Evolutionary conservation across 2,329 filamentous ascomycete genomes (phyloP), one percentile per base, ranked within the genome.

Genomic region (Pyrenophora seminiperda): DNA sequence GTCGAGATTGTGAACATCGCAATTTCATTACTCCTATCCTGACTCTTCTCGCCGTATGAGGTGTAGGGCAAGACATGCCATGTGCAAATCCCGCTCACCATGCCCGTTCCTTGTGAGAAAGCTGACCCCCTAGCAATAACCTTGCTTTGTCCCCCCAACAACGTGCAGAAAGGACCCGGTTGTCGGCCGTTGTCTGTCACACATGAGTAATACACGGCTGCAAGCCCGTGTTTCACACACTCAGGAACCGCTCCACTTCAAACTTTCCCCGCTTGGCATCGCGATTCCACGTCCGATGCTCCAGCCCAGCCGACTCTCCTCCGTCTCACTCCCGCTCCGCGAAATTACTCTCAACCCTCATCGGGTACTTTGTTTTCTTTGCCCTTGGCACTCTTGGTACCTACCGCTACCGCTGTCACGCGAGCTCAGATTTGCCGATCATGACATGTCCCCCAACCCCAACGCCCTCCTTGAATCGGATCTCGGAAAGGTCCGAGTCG

Each of bases 11-110:
- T 31, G 45, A 50, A 9, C 46, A 50, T 53, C 50, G 17, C 40
- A 53, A 53, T 53, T 41, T 53, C 46, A 33, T 43, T 34, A 5
- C 40, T 42, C 22, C 34, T 41, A 27, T 32, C 22, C 22, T 32
- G 19, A 46, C 47, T 40, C 41, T 36, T n/a, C 7, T 22, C 18
- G 24, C 24, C 24, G 24, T 10, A 27, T 27, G 24, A 27, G 24
- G 24, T 27, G 7, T 27, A 11, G 13, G 24, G 30, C 38, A 24
- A 36, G 33, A 20, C 27, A 48, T 49, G 18, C 39, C 46, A 49
- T 44, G 24, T 49, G 32, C 30, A 27, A 27, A 43, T 43, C 41
- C 30, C 14, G 15, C 20, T 44, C 19, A 22, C 29, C 24, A 46
- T 44, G 24, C 15, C 20, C 34, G 18, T 34, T 17, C 29, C 37